A percentile compares a stretch with the other conserved stretches of the same genome.
Evolutionary conservation across 2,329 filamentous ascomycete genomes (phyloP).

Genomic region (Arthrobotrys sinensis): DNA sequence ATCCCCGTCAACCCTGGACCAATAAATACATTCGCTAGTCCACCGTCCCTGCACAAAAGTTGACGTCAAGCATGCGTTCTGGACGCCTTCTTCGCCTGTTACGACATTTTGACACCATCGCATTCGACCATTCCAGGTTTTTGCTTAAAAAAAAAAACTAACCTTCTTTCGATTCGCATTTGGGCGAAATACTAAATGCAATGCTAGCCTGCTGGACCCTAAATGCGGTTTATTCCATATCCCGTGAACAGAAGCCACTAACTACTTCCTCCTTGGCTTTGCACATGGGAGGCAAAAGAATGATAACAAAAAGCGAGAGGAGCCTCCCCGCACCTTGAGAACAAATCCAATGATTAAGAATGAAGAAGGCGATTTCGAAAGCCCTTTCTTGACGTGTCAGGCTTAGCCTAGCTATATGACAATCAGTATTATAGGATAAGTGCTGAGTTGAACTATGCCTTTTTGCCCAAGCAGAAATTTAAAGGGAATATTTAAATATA

Average conservation of each 20-base stretch:
- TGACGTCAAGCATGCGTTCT: conserved; percentile 54
- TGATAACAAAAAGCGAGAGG: too few relatives aligned
- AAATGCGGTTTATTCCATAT: background rate
- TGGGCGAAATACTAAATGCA: conserved; percentile 1
- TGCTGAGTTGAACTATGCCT: conserved; percentile 1
- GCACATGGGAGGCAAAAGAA: conserved; percentile 4
- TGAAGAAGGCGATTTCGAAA: background rate
- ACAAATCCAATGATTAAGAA: too few relatives aligned
- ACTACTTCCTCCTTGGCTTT: background rate
- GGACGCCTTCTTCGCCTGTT: conserved; percentile 18
- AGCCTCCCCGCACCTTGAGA: too few relatives aligned
- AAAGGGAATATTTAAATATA: conserved; percentile 2
- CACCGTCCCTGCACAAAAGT: conserved; percentile 13
- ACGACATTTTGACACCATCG: conserved; percentile 60
- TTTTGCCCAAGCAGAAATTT: background rate
- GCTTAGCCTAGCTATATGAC: conserved; percentile 37
- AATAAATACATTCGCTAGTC: conserved; percentile 26
- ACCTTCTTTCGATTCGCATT: background rate
- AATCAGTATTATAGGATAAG: conserved; percentile 34
- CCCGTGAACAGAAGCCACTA: background rate
- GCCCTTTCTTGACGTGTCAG: conserved; percentile 28
- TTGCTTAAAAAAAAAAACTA: conserved; percentile 5
- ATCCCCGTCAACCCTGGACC: conserved; percentile 20
- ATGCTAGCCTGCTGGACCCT: background rate
- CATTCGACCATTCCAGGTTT: conserved; percentile 38